Conservation (phyloP, 1,284 basidiomycete genomes). For the Termitomyces sp. region DNA sequence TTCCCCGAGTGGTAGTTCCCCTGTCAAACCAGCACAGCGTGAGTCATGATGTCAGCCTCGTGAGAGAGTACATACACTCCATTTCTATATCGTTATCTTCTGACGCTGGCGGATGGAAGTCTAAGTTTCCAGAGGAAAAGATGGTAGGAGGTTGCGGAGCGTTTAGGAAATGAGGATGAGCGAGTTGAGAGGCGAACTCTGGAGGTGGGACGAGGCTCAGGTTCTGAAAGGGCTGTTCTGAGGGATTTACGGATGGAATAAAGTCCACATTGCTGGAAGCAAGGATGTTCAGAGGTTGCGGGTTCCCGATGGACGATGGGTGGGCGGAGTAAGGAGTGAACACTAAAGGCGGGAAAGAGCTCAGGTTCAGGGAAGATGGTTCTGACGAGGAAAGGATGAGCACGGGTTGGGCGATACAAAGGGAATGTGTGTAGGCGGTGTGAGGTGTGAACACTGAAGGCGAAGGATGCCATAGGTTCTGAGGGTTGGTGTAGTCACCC, state of each 20-base stretch:
- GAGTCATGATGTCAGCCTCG: neutral
- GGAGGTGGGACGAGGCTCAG: neutral
- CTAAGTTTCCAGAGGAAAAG: neutral
- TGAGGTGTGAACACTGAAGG: neutral
- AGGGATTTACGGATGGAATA: neutral
- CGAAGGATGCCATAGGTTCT: neutral
- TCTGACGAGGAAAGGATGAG: neutral
- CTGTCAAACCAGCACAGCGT: neutral
- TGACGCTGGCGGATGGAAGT: neutral
- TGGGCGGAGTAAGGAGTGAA: neutral
- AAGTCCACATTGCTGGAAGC: neutral
- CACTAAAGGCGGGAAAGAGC: neutral
- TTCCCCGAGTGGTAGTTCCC: neutral
- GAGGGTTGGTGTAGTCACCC: neutral
- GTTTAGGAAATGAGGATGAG: neutral
- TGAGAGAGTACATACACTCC: neutral
- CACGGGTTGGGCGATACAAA: neutral
- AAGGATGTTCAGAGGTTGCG: neutral
- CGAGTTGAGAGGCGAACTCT: neutral
- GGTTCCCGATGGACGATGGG: neutral
- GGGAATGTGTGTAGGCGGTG: neutral
- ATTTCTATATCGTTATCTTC: neutral
- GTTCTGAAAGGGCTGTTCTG: neutral
- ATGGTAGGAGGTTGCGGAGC: neutral
- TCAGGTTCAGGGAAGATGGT: neutral